A percentile compares a stretch with the other conserved stretches of the same genome.
Evolutionary conservation across 1,284 basidiomycete species (phyloP).

Genomic region (Microbotryum silenes-acaulis): DNA sequence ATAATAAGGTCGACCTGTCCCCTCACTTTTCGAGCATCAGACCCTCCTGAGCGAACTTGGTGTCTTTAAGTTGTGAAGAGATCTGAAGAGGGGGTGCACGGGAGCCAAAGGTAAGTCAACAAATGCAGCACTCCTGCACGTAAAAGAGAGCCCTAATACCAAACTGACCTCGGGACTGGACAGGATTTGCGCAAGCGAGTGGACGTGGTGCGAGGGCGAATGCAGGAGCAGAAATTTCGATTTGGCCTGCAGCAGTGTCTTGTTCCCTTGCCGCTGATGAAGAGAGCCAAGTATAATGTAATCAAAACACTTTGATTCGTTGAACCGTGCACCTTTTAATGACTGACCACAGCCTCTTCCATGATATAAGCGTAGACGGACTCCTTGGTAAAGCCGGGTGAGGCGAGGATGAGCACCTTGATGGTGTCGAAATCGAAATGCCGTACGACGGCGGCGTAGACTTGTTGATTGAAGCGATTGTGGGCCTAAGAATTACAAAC

Average conservation of each 20-base stretch:
- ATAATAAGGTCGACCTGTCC: not conserved
- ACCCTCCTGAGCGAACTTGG: conserved; percentile 94
- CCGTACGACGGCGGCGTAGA: conserved; percentile 80
- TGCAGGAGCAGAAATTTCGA: conserved; percentile 88
- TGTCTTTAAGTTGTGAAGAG: conserved; percentile 75
- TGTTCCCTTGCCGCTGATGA: conserved; percentile 62
- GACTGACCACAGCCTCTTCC: conserved; percentile 57
- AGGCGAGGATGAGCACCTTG: conserved; percentile 88
- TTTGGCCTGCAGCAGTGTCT: conserved; percentile 62
- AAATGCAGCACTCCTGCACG: too few species aligned
- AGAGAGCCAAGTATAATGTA: too few species aligned
- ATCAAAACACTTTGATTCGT: not conserved
- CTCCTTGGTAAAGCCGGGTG: conserved; percentile 92
- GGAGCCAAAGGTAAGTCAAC: not conserved
- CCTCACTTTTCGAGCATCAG: conserved; percentile 74
- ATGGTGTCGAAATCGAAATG: conserved; percentile 78
- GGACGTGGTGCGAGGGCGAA: conserved; percentile 86
- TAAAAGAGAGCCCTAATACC: not conserved
- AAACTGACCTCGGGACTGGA: conserved; percentile 76
- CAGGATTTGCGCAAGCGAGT: conserved; percentile 87
- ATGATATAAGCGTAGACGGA: conserved; percentile 78
- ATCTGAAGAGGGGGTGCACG: conserved; percentile 45
- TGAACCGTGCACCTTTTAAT: not conserved
- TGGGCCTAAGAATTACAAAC: conserved; percentile 16
- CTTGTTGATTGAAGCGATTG: conserved; percentile 32